phyloP scores from a whole-genome alignment of 352 stramenopile genomes.

The Globisporangium alternatum region DNA sequence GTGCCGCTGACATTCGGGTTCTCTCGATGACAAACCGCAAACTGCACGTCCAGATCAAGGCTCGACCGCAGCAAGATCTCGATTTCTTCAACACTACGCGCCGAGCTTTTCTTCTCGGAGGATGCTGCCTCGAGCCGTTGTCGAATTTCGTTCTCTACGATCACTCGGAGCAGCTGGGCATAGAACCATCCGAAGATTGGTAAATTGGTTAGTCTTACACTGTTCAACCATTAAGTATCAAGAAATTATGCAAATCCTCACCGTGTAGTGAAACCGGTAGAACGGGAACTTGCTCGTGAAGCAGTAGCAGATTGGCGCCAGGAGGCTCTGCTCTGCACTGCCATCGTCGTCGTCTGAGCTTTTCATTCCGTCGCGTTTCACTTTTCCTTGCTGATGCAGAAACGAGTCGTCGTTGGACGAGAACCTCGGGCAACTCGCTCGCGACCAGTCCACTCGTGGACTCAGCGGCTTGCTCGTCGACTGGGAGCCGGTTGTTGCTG shows the following conservation, averaged over 20 bases:
- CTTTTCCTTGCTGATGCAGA: slow-evolving; percentile 9
- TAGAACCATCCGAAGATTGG: neutral
- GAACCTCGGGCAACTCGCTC: slow-evolving; percentile 29
- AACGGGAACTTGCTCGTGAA: slow-evolving; percentile 88
- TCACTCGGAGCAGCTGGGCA: slow-evolving; percentile 52
- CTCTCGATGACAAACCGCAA: slow-evolving; percentile 56
- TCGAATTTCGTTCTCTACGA: slow-evolving; percentile 69
- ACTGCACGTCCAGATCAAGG: slow-evolving; percentile 49
- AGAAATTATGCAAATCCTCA: slow-evolving; percentile 20
- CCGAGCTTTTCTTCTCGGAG: slow-evolving; percentile 7
- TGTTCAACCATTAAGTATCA: neutral
- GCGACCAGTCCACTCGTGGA: slow-evolving; percentile 24
- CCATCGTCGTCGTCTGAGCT: neutral
- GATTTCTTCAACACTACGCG: slow-evolving; percentile 35
- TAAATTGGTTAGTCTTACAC: neutral
- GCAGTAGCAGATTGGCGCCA: slow-evolving; percentile 78
- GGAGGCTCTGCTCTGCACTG: neutral
- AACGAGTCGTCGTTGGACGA: slow-evolving; percentile 14
- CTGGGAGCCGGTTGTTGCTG: neutral
- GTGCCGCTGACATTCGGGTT: slow-evolving; percentile 21
- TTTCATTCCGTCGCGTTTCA: slow-evolving; percentile 2
- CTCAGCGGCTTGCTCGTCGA: slow-evolving; percentile 19
- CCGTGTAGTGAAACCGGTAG: slow-evolving; percentile 82
- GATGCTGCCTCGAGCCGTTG: slow-evolving; percentile 12
- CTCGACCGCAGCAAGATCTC: slow-evolving; percentile 55